Evolutionary conservation across 2,329 filamentous ascomycete species (phyloP).

Genomic region (Pleurostoma richardsiae): DNA sequence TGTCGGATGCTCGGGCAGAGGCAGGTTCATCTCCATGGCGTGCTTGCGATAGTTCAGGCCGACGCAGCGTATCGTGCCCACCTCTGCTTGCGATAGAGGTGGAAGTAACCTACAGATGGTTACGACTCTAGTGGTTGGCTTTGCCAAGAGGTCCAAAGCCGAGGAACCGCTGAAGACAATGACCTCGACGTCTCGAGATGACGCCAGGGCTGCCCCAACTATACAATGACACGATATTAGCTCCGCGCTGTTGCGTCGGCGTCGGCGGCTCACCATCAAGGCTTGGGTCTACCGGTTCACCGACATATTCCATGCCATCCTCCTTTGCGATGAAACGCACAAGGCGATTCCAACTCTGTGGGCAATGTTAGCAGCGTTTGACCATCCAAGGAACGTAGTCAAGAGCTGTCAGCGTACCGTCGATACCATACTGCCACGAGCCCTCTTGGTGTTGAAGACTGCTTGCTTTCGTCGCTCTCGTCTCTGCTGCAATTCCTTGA

Average conservation of each 20-base stretch:
- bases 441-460: too few species aligned
- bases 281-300: conserved; percentile 1
- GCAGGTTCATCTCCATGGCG: conserved; percentile 28
- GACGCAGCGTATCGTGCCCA: conserved; percentile 36
- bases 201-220: conserved; percentile 3
- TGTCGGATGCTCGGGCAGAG: conserved; percentile 25
- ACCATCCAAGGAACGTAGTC: too few species aligned
- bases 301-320: conserved; percentile 2
- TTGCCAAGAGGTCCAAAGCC: background rate
- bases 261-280: background rate
- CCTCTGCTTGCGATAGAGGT: conserved; percentile 25
- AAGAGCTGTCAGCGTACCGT: too few species aligned
- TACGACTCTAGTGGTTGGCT: conserved; percentile 1
- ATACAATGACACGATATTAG: too few species aligned
- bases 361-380: too few species aligned
- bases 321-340: conserved; percentile 4
- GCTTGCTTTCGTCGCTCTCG: too few species aligned
- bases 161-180: conserved; percentile 4
- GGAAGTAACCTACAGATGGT: conserved; percentile 18
- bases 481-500: too few species aligned
- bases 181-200: conserved; percentile 14
- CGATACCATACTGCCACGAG: too few species aligned
- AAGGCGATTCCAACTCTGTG: conserved; percentile 3
- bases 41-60: conserved; percentile 40
- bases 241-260: too few species aligned